Conservation (phyloP, 345 rosid genomes). For the Syzygium oleosum region DNA sequence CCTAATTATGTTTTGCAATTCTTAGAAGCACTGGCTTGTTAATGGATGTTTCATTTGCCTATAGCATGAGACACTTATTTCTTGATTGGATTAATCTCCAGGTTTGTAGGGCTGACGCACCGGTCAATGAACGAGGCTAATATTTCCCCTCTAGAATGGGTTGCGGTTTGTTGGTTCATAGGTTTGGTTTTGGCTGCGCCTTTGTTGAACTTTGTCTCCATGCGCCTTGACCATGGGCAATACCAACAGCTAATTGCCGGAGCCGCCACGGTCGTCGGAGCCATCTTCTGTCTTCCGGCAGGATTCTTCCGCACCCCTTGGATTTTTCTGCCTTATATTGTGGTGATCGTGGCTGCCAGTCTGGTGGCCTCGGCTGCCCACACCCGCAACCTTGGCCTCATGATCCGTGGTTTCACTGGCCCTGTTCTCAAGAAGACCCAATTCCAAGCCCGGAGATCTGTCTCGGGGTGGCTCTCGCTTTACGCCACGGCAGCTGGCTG, state of each 20-base stretch:
- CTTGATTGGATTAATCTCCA: constrained; percentile 8
- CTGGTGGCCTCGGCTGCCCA: constrained; percentile 35
- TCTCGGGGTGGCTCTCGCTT: constrained; percentile 56
- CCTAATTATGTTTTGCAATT: background rate
- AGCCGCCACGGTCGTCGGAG: constrained; percentile 39
- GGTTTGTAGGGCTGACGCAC: constrained; percentile 28
- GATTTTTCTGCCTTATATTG: constrained; percentile 45
- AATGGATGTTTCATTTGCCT: background rate
- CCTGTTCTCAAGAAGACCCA: constrained; percentile 9
- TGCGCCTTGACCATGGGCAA: constrained; percentile 31
- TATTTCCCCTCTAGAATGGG: constrained; percentile 52
- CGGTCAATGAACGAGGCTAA: constrained; percentile 10
- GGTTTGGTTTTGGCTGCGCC: constrained; percentile 37
- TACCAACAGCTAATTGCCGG: constrained; percentile 25
- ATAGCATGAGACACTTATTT: background rate
- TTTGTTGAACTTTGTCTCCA: constrained; percentile 19
- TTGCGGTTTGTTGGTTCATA: constrained; percentile 48
- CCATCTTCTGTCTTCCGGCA: constrained; percentile 44
- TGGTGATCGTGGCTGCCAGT: constrained; percentile 22
- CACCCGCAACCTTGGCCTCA: constrained; percentile 43
- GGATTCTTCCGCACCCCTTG: constrained; percentile 41
- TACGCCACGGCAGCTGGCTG: constrained; percentile 41
- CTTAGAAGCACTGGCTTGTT: background rate
- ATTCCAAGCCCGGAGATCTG: constrained; percentile 20
- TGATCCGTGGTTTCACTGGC: constrained; percentile 36